phyloP scores from a whole-genome alignment of 2,329 filamentous ascomycete species.

The Cladosporium sp. region DNA sequence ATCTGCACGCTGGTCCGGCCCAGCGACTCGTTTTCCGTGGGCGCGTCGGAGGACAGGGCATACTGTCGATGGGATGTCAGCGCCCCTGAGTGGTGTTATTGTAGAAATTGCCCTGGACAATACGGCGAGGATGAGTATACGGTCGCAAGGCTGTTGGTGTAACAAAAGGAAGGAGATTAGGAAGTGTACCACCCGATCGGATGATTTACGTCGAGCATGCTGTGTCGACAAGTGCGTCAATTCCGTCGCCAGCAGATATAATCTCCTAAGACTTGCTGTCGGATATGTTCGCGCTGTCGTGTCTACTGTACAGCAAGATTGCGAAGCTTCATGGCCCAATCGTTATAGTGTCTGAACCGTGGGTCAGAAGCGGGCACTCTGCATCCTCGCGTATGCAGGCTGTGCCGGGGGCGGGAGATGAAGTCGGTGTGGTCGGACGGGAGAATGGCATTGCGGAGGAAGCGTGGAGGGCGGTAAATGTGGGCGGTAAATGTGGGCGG shows the following conservation, averaged over 20 bases:
- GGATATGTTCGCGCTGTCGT: not conserved
- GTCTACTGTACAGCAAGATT: not conserved
- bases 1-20: not conserved
- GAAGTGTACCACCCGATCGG: not conserved
- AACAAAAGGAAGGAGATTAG: not conserved
- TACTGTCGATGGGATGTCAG: not conserved
- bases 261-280: not conserved
- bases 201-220: not conserved
- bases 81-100: not conserved
- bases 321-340: not conserved
- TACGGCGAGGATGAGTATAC: not conserved
- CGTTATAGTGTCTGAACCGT: not conserved
- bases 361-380: not conserved
- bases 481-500: not conserved
- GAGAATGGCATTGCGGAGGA: not conserved
- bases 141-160: not conserved
- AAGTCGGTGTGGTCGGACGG: constrained; percentile 5
- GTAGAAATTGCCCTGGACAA: not conserved
- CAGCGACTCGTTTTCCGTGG: constrained; percentile 16
- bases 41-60: not conserved
- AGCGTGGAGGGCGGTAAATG: not conserved
- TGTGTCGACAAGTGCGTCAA: not conserved
- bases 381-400: constrained; percentile 10
- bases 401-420: not conserved
- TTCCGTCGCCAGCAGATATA: not conserved